Conservation (phyloP, 148 eudicot species). For the Mesembryanthemum crystallinum region DNA sequence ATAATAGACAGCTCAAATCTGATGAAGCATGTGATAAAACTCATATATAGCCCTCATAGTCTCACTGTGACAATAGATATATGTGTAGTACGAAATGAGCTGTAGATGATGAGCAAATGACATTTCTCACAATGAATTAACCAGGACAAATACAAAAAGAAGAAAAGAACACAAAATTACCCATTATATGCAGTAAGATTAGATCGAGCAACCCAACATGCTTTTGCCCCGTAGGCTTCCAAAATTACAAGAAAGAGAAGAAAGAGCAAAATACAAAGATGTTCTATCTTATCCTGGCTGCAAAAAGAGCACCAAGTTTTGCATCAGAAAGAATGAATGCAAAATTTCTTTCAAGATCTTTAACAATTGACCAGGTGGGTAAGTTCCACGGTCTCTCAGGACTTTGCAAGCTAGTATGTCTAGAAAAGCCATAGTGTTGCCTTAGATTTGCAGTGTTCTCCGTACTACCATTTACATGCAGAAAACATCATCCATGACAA, state of each 20-base stretch:
- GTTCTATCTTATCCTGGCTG: slow-evolving; percentile 34
- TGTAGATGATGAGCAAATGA: too few relatives aligned
- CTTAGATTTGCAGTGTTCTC: background rate
- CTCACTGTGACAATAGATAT: too few relatives aligned
- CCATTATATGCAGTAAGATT: background rate
- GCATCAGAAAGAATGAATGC: slow-evolving; percentile 36
- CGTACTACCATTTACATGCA: background rate
- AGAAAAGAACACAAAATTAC: too few relatives aligned
- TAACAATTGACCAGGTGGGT: slow-evolving; percentile 44
- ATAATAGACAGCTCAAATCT: too few relatives aligned
- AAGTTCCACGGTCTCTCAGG: slow-evolving; percentile 33
- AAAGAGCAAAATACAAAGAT: background rate
- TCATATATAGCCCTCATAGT: too few relatives aligned
- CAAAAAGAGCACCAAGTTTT: slow-evolving; percentile 27
- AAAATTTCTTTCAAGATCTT: slow-evolving; percentile 36
- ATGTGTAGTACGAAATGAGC: too few relatives aligned
- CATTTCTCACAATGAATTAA: too few relatives aligned
- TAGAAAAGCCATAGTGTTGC: slow-evolving; percentile 6
- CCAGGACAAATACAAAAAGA: too few relatives aligned
- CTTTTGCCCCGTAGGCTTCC: background rate
- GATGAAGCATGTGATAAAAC: too few relatives aligned
- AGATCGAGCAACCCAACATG: background rate
- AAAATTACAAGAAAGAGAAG: background rate
- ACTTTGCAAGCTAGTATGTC: slow-evolving; percentile 6
- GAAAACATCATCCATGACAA: background rate